Conservation (phyloP, 2,329 filamentous ascomycete genomes). For the Myriosclerotinia curreyana region DNA sequence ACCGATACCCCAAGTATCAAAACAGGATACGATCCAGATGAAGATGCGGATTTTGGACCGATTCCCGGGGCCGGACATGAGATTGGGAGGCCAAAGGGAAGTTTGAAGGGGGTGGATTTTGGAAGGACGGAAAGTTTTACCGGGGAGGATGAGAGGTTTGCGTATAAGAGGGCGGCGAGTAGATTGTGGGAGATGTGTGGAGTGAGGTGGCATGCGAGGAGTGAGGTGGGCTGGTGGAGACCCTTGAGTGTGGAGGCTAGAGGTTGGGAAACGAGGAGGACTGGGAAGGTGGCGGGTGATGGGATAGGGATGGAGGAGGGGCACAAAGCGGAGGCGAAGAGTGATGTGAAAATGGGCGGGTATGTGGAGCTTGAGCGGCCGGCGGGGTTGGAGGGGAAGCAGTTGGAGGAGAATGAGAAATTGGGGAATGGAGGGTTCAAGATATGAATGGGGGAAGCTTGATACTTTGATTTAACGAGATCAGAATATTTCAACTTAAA, state of each 20-base stretch:
- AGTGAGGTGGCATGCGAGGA: slow-evolving; percentile 64
- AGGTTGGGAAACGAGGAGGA: slow-evolving; percentile 56
- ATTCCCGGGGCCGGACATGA: slow-evolving; percentile 39
- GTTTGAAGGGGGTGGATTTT: slow-evolving; percentile 52
- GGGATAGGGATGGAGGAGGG: neutral
- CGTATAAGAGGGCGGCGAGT: slow-evolving; percentile 72
- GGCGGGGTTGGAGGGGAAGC: slow-evolving; percentile 41
- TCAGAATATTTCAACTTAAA: neutral
- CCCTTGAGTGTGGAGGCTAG: slow-evolving; percentile 62
- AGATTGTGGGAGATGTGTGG: slow-evolving; percentile 83
- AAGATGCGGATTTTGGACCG: slow-evolving; percentile 54
- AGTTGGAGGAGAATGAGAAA: slow-evolving; percentile 27
- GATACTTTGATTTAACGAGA: neutral
- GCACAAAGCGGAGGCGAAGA: slow-evolving; percentile 20
- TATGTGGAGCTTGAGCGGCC: slow-evolving; percentile 45
- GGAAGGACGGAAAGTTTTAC: slow-evolving; percentile 66
- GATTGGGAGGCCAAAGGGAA: slow-evolving; percentile 39
- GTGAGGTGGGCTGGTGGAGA: slow-evolving; percentile 61
- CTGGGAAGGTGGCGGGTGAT: slow-evolving; percentile 17
- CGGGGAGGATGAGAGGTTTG: slow-evolving; percentile 78
- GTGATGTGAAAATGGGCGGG: slow-evolving; percentile 44
- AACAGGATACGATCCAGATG: slow-evolving; percentile 53
- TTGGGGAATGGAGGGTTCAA: neutral
- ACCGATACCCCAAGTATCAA: slow-evolving; percentile 42
- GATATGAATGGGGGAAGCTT: neutral